Evolutionary conservation across 306 rosid species (phyloP), one percentile per base, ranked within the genome.

Genomic region (Lupinus albus): DNA sequence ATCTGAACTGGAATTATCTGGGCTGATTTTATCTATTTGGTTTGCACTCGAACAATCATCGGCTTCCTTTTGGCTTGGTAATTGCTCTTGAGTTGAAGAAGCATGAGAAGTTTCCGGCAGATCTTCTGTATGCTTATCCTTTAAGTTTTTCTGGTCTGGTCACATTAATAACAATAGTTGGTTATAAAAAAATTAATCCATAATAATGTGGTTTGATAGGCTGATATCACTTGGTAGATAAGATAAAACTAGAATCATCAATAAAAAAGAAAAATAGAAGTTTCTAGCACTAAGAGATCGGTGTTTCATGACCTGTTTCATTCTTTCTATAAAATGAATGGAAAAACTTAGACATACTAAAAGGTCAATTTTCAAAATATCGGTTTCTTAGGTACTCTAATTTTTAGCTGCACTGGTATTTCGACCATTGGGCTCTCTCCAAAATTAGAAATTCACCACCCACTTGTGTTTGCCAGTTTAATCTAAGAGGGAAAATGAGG

Each of bases 1-100:
- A 17, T 86, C 96, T 70, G 95, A 93, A 80, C 82, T 76, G 47
- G 91, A 88, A 75, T 90, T 86, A 46, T 86, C 89, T 18, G 85
- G 60, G 52, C 86, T 84, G 64, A 82, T 79, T 82, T 84, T 89
- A 76, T 84, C 86, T 21, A 82, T 68, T 67, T 85, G 92, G 76
- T 84, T 88, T 69, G 85, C 94, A 80, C 89, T 90, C 7, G 92
- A 86, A 76, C 94, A 83, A 84, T 90, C 91, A 76, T 88, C 86
- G 30, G 81, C 62, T 64, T 77, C 91, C 79, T 74, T 87, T 76
- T 66, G 86, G 65, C 78, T 81, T 65, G 81, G 88, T 76, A 88
- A 81, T 74, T 79, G 86, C 70, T 84, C 96, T 75, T 82, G 96
- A 67, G 83, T 82, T 28, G 92, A 78, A 66, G 94, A 84, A 76